Evolutionary conservation across 371 early-diverging fungal genomes (phyloP), one percentile per base, ranked within the genome.

Genomic region (Thermomucor indicae-seudaticae): DNA sequence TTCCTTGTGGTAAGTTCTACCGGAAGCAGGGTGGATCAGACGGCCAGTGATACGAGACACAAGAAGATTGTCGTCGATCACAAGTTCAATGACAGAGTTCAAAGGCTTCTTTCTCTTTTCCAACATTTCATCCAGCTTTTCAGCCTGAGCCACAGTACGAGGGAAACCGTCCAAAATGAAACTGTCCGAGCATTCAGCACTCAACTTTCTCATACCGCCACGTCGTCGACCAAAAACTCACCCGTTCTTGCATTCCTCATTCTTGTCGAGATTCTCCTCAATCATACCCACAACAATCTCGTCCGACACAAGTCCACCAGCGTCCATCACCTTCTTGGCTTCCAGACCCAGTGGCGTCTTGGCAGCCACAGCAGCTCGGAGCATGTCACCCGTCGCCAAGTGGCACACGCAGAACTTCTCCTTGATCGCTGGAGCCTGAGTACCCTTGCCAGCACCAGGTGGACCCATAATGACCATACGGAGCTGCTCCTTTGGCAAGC

Each of bases 151-250:
- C 51, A 97, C 91, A 35, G 97, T 99, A 62, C 99, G 90, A 51
- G 99, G 99, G 89, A 97, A 99, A 35, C 99, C 99, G 71, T 99
- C 99, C n/a, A 99, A 81, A 64, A 99, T 96, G 80, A 97, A 99
- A 58, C 86, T 83, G 61, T 51, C 8, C 40, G 47, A 30, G 46
- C 29, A 25, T 35, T 17, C 12, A 29, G 11, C 30, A 12, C 14
- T 22, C 20, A 8, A 11, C 25, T 22, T 17, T 38, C 10, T 17
- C 35, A 4, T 14, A 16, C 7, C 12, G n/a, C n/a, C n/a, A n/a
- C n/a, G n/a, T n/a, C n/a, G n/a, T n/a, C n/a, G n/a, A n/a, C n/a
- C n/a, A n/a, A n/a, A 19, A 42, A 60, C 67, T 56, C 75, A 85
- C 65, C 98, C 97, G 60, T 91, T 88, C 73, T 85, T 84, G 84